Evolutionary conservation across 2,329 filamentous ascomycete species (phyloP), one percentile per base, ranked within the genome.

Genomic region (Blastomyces parvus): DNA sequence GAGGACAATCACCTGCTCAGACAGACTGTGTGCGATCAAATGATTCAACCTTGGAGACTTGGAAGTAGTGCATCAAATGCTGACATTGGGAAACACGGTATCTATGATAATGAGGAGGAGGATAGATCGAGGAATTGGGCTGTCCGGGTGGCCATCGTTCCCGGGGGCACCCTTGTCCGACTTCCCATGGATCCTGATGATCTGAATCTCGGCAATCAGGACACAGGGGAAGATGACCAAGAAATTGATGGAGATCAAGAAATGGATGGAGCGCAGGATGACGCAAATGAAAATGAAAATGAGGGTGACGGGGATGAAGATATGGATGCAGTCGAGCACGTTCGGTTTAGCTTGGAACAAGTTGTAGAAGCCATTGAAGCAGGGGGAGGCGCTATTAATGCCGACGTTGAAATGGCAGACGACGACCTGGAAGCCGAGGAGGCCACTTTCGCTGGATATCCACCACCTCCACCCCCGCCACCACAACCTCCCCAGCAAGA

Each of bases 41-140:
- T 97, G 70, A 84, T 99, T 65, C 88, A 87, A 68, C 84, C 89
- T 1, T 99, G 94, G 94, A 85, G 87, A 40, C 85, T 88, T 67
- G 94, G 94, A 6, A 97, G 94, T 72, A 83, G 85, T 63, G 94
- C 88, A 7, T 87, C 83, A 55, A 93, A 97, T 73, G 88, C 86
- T 25, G 83, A 85, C 66, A 87, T 94, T 66, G 91, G 90, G 17
- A 84, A 86, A 72, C 84, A 87, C 67, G 90, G 90, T 11, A 87
- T 96, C 30, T 88, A 94, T 72, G 91, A 96, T 70, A 90, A 95
- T 69, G 86, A 89, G 67, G 79, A 80, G 56, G 81, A 88, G 53
- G 86, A 68, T 36, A 59, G 58, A 13, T 44, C 40, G 48, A 36
- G 40, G 17, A 50, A 58, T 38, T 57, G 22, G 19, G 2, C 53